Percentiles rank a stretch among this genome's conserved stretches.
phyloP scores from a whole-genome alignment of 805 yeast genomes.

The Saccharomycopsis guyanensis region DNA sequence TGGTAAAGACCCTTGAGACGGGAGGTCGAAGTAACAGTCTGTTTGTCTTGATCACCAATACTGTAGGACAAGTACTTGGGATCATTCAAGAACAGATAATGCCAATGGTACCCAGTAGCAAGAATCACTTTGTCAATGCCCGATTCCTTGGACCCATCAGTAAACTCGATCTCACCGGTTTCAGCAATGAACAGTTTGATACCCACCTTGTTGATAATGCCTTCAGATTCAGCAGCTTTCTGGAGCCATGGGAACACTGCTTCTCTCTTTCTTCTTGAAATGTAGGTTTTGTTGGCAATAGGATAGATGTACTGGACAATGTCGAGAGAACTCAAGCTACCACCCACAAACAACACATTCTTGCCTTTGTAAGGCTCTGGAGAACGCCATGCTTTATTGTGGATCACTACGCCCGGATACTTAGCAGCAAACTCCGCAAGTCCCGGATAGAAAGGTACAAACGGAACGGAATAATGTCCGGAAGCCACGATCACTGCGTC shows the following conservation, averaged over 20 bases:
- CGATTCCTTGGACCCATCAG: slow-evolving; percentile 24
- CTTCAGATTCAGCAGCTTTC: slow-evolving; percentile 19
- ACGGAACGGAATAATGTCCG: slow-evolving; percentile 54
- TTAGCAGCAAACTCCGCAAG: slow-evolving; percentile 33
- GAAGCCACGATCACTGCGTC: slow-evolving; percentile 53
- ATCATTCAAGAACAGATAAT: slow-evolving; percentile 32
- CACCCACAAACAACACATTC: slow-evolving; percentile 38
- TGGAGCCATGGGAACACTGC: slow-evolving; percentile 22
- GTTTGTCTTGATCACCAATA: slow-evolving; percentile 19
- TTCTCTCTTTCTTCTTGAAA: slow-evolving; percentile 19
- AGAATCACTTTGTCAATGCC: slow-evolving; percentile 34
- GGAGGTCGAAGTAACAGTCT: slow-evolving; percentile 10
- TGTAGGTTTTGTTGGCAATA: slow-evolving; percentile 14
- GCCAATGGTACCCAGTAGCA: slow-evolving; percentile 40
- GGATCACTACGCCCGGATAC: slow-evolving; percentile 32
- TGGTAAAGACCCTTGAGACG: slow-evolving; percentile 37
- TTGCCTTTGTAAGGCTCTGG: slow-evolving; percentile 31
- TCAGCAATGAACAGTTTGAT: slow-evolving; percentile 17
- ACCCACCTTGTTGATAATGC: slow-evolving; percentile 19
- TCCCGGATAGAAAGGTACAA: slow-evolving; percentile 43
- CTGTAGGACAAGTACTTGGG: slow-evolving; percentile 24
- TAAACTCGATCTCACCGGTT: slow-evolving; percentile 20
- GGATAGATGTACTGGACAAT: slow-evolving; percentile 34
- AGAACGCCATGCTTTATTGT: slow-evolving; percentile 32
- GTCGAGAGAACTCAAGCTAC: slow-evolving; percentile 36